A percentile compares a stretch with the other conserved stretches of the same genome.
Conservation (phyloP, 2,329 filamentous ascomycete genomes). For the Stachybotrys chartarum region DNA sequence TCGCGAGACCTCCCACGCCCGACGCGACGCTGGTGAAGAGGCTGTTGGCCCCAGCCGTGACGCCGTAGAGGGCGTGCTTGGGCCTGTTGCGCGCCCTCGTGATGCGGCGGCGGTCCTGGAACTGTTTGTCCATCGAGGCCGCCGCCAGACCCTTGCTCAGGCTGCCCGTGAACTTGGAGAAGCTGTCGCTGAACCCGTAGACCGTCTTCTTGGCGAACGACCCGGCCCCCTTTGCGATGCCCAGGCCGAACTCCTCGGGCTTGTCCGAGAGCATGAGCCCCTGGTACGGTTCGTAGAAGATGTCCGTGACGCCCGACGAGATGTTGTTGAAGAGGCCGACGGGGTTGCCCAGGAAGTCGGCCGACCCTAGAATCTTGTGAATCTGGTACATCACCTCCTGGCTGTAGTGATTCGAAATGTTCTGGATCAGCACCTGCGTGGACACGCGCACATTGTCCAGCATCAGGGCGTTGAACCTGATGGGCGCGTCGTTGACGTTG, state of each 20-base stretch:
- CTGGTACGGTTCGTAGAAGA: conserved; percentile 99
- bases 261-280: conserved; percentile 92
- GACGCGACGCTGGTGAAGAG: conserved; percentile 89
- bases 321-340: conserved; percentile 98
- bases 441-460: conserved; percentile 93
- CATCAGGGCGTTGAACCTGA: conserved; percentile 88
- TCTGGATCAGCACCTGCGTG: conserved; percentile 72
- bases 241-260: conserved; percentile 88
- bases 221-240: conserved; percentile 92
- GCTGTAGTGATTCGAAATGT: conserved; percentile 89
- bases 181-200: conserved; percentile 93
- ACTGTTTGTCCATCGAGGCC: conserved; percentile 95
- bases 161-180: conserved; percentile 95
- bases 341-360: conserved; percentile 95
- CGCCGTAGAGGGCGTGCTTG: conserved; percentile 94
- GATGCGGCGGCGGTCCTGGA: conserved; percentile 93
- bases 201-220: conserved; percentile 99
- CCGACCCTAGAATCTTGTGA: conserved; percentile 93
- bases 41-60: conserved; percentile 90
- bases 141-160: conserved; percentile 94
- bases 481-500: conserved; percentile 95
- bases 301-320: conserved; percentile 92
- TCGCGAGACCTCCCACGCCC: conserved; percentile 85
- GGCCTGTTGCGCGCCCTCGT: conserved; percentile 86
- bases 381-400: conserved; percentile 94